Evolutionary conservation across 2,329 filamentous ascomycete species (phyloP).

Genomic region (Pseudogymnoascus destructans): DNA sequence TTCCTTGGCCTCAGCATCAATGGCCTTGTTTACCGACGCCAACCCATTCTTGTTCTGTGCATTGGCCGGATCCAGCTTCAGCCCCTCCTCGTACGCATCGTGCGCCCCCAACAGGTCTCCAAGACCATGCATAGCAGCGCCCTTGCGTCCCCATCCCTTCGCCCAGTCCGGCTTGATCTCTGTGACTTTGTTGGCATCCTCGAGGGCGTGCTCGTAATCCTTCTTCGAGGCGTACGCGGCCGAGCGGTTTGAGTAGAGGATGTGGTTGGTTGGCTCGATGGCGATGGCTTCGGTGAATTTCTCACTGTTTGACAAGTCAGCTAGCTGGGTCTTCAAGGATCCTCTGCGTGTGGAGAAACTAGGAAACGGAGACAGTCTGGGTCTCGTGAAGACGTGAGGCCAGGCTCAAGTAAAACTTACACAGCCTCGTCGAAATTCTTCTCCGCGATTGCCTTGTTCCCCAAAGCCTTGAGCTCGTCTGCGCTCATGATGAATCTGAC

Average conservation of each 20-base stretch:
- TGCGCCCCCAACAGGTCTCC: slow-evolving; percentile 75
- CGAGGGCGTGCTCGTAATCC: slow-evolving; percentile 71
- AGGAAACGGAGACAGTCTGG: slow-evolving; percentile 11
- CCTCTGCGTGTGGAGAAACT: slow-evolving; percentile 6
- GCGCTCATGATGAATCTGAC: slow-evolving; percentile 27
- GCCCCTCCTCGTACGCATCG: slow-evolving; percentile 86
- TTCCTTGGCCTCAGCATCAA: slow-evolving; percentile 58
- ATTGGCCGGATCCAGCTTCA: slow-evolving; percentile 85
- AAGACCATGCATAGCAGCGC: slow-evolving; percentile 74
- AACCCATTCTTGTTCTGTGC: slow-evolving; percentile 85
- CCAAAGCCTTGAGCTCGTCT: slow-evolving; percentile 84
- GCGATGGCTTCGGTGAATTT: slow-evolving; percentile 92
- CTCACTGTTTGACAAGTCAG: slow-evolving; percentile 42
- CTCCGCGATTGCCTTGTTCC: slow-evolving; percentile 95
- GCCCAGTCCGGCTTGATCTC: slow-evolving; percentile 96
- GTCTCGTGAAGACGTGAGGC: not conserved
- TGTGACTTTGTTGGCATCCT: slow-evolving; percentile 86
- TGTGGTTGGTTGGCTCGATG: slow-evolving; percentile 79
- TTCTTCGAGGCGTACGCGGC: slow-evolving; percentile 78
- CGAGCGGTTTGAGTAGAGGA: slow-evolving; percentile 95
- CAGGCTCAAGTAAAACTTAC: slow-evolving; percentile 42
- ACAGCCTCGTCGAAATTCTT: slow-evolving; percentile 95
- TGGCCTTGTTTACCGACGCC: slow-evolving; percentile 72
- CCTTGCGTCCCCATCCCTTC: slow-evolving; percentile 91
- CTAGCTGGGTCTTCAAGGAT: not conserved